phyloP scores from a whole-genome alignment of 1,284 basidiomycete genomes.

The Ganoderma multipileum region DNA sequence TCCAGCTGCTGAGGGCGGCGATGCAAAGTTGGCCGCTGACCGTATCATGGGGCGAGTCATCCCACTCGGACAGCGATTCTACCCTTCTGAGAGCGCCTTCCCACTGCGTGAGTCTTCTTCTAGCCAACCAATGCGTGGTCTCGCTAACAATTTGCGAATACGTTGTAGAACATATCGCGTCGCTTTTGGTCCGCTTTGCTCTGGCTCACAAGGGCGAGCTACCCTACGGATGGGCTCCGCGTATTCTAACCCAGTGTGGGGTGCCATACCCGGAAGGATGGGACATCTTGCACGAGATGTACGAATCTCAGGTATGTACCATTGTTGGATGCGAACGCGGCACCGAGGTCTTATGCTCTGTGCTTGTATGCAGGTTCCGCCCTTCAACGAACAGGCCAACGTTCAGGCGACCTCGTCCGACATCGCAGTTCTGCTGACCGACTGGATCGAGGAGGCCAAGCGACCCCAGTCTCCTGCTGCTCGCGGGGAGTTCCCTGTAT shows the following conservation, averaged over 20 bases:
- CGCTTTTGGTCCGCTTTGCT: constrained; percentile 73
- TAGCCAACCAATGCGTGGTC: neutral
- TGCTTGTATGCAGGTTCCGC: constrained; percentile 69
- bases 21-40: constrained; percentile 62
- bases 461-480: constrained; percentile 62
- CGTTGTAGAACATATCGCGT: constrained; percentile 67
- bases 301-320: constrained; percentile 78
- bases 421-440: constrained; percentile 74
- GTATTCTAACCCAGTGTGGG: constrained; percentile 78
- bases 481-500: constrained; percentile 72
- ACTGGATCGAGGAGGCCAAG: constrained; percentile 79
- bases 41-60: constrained; percentile 69
- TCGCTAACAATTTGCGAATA: neutral
- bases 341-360: neutral
- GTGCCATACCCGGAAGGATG: constrained; percentile 82
- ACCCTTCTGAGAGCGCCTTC: constrained; percentile 91
- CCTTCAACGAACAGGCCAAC: constrained; percentile 81
- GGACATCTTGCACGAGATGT: constrained; percentile 87
- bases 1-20: constrained; percentile 57
- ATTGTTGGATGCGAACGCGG: neutral
- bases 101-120: constrained; percentile 69
- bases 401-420: constrained; percentile 81
- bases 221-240: constrained; percentile 81
- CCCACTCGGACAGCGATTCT: constrained; percentile 83
- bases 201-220: constrained; percentile 66